These are phyloP conservation scores for Apiosordaria backusii DNA, from an alignment of 495 filamentous ascomycete genomes.

Conservation along the genomic window DNA sequence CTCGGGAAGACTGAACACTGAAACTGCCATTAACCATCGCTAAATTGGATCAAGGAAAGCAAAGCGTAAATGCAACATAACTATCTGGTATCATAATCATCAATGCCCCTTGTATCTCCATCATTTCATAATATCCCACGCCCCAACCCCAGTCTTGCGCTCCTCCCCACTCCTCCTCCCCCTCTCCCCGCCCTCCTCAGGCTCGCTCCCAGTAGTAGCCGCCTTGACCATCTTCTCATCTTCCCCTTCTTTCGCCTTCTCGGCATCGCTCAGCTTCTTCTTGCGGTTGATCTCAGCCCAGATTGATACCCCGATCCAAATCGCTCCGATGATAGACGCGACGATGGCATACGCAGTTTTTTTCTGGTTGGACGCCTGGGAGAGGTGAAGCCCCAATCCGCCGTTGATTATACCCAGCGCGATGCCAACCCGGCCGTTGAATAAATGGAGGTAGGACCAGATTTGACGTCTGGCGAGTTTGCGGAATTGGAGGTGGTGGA, in stretches of 20 bases:
- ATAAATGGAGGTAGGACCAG: slow-evolving; percentile 57
- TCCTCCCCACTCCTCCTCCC: neutral
- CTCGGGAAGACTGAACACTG: too few relatives aligned
- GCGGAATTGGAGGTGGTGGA: slow-evolving; percentile 58
- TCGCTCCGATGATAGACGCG: slow-evolving; percentile 29
- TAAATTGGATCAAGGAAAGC: too few relatives aligned
- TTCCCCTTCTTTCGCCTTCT: slow-evolving; percentile 1
- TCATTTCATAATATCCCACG: neutral
- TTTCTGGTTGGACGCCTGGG: slow-evolving; percentile 26
- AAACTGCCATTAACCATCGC: too few relatives aligned
- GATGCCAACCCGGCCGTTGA: slow-evolving; percentile 58
- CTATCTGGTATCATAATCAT: too few relatives aligned
- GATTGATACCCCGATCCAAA: slow-evolving; percentile 33
- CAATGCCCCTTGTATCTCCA: too few relatives aligned
- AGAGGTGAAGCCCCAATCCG: slow-evolving; percentile 56
- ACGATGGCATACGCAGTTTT: slow-evolving; percentile 36
- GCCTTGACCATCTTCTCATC: neutral
- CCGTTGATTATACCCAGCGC: slow-evolving; percentile 66
- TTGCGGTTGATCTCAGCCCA: slow-evolving; percentile 20
- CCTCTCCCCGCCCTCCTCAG: too few relatives aligned
- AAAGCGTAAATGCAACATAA: too few relatives aligned
- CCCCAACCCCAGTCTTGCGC: neutral
- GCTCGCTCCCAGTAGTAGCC: neutral
- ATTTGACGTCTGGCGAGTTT: slow-evolving; percentile 43
- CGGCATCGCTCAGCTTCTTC: neutral